Evolutionary conservation across 345 rosid genomes (phyloP), one percentile per base, ranked within the genome.

Genomic region (Rhodamnia rubescens): DNA sequence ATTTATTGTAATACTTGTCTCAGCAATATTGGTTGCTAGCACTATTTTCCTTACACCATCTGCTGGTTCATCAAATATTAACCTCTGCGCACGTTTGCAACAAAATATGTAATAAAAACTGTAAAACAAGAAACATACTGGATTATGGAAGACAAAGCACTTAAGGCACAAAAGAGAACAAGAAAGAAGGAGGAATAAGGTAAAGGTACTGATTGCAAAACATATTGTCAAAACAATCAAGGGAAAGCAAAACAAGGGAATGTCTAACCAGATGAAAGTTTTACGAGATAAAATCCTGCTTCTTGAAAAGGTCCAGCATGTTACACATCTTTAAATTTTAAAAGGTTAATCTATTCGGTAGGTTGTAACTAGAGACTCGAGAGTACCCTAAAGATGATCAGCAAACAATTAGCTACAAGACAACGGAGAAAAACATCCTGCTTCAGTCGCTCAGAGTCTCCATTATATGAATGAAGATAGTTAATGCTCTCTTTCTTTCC

Each of bases 1-100:
- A 86, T 94, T 92, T 64, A 96, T 94, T 47, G 98, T 96, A 90
- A 96, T 95, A 92, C 99, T 95, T 83, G 99, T 96, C 93, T 96
- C 99, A 40, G 99, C 96, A 87, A 96, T 96, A 91, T 96, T 96
- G 32, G 99, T 96, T 75, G 98, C 93, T 29, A 96, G 92, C 84
- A 96, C 97, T 82, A 96, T 92, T 91, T 96, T 96, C 87, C 98
- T 91, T 84, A 94, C 95, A 85, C 97, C 99, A 89, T 85, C 87
- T 82, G 93, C 92, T 82, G 98, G 92, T 88, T 90, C 92, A 85
- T 96, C 97, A 92, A 96, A 96, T 91, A 96, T 96, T 88, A 94
- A 89, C 87, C 93, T 95, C 99, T 95, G 94, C 92, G 88, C 51
- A 83, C 53, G 89, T 85, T 69, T 32, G 78, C 6, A 2, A 64